A percentile compares a stretch with the other conserved stretches of the same genome.
phyloP scores from a whole-genome alignment of 2,329 filamentous ascomycete genomes.

The Fusarium domesticum region DNA sequence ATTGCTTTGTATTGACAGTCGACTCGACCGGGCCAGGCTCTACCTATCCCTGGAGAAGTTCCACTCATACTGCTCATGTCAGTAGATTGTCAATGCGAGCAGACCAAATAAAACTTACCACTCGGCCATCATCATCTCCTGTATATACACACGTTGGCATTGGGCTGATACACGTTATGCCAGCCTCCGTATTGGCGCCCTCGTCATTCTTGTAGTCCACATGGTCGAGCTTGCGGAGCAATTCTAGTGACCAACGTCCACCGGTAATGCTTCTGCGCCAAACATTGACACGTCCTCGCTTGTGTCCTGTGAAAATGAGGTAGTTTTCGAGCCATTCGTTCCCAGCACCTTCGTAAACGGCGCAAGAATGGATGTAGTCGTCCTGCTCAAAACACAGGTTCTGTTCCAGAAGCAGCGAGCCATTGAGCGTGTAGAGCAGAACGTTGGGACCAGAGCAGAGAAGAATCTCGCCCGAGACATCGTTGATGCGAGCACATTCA shows the following conservation, averaged over 20 bases:
- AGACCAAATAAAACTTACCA: slow-evolving; percentile 57
- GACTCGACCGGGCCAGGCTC: slow-evolving; percentile 32
- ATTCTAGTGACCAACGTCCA: slow-evolving; percentile 71
- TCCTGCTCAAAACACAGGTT: slow-evolving; percentile 69
- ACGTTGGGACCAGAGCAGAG: slow-evolving; percentile 75
- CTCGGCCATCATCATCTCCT: slow-evolving; percentile 87
- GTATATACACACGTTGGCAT: slow-evolving; percentile 85
- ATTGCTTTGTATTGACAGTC: slow-evolving; percentile 17
- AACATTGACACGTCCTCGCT: slow-evolving; percentile 77
- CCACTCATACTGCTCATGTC: slow-evolving; percentile 56
- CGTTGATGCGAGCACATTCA: slow-evolving; percentile 82
- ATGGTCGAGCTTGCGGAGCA: slow-evolving; percentile 81
- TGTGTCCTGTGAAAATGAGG: slow-evolving; percentile 86
- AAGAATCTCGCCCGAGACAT: slow-evolving; percentile 85
- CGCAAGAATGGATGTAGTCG: slow-evolving; percentile 76
- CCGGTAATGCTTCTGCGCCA: slow-evolving; percentile 56
- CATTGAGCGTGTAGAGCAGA: slow-evolving; percentile 83
- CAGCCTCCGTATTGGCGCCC: slow-evolving; percentile 57
- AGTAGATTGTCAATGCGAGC: not conserved
- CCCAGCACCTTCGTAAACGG: slow-evolving; percentile 87
- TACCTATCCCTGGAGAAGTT: slow-evolving; percentile 56
- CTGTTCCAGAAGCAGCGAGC: slow-evolving; percentile 76
- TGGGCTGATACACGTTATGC: slow-evolving; percentile 82
- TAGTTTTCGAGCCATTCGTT: slow-evolving; percentile 90
- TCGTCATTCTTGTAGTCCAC: slow-evolving; percentile 63